Evolutionary conservation across 2,329 filamentous ascomycete species (phyloP).

Genomic region (Lizonia empirigonia): DNA sequence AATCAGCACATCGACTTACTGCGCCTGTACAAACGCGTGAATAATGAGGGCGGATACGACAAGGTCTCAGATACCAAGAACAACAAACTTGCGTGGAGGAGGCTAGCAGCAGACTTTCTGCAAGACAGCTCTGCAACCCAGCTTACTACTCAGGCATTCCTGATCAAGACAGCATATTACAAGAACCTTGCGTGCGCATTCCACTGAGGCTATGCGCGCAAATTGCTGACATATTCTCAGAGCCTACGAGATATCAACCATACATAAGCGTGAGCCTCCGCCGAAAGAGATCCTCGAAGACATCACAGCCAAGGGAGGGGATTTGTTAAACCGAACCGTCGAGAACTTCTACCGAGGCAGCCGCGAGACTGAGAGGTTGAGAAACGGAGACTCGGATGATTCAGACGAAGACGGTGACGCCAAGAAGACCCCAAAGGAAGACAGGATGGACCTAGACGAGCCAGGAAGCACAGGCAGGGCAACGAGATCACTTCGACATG

Average conservation of each 20-base stretch:
- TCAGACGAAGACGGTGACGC: constrained; percentile 51
- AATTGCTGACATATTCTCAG: constrained; percentile 36
- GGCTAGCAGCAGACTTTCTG: constrained; percentile 76
- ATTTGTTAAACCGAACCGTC: constrained; percentile 75
- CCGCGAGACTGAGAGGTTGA: constrained; percentile 54
- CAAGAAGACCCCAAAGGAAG: constrained; percentile 56
- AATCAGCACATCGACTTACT: constrained; percentile 75
- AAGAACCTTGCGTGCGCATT: constrained; percentile 72
- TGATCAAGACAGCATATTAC: constrained; percentile 87
- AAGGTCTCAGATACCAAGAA: constrained; percentile 69
- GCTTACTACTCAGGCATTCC: constrained; percentile 81
- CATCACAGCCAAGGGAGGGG: constrained; percentile 76
- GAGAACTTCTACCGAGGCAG: constrained; percentile 70
- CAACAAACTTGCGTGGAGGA: constrained; percentile 85
- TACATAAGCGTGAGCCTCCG: constrained; percentile 80
- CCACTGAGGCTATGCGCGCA: constrained; percentile 11
- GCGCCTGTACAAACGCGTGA: constrained; percentile 78
- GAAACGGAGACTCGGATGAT: constrained; percentile 59
- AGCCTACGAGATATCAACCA: constrained; percentile 81
- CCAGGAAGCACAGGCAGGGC: constrained; percentile 51
- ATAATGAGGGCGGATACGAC: constrained; percentile 82
- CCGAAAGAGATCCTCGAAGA: constrained; percentile 88
- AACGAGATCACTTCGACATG: constrained; percentile 68
- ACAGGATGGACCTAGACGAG: constrained; percentile 58
- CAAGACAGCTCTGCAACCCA: constrained; percentile 68